Base-by-base conservation (phyloP, 345 rosid genomes). In the Rhizophora mangle region DNA sequence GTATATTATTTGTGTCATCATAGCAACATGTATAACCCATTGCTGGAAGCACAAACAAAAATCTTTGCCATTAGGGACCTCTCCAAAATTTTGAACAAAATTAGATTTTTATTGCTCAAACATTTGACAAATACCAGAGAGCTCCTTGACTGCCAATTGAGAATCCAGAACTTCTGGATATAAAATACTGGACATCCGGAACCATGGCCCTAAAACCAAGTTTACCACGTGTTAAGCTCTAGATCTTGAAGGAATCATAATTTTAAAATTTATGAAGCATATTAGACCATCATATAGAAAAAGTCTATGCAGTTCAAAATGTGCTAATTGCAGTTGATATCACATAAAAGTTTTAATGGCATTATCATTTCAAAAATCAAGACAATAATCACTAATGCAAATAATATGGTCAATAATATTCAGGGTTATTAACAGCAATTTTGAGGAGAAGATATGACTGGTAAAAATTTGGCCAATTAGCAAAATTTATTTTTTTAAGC, bases 181-280 rank as follows among this genome's bases (percentile, higher is more conserved):
- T 8, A 82, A 78, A 77, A 91, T 83, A 73, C 72, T 85, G 51
- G 93, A 85, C 75, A 88, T 51, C 75, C 88, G 88, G 63, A 94
- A 91, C 97, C 98, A 94, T 60, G 95, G 96, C 64, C 96, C 97
- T 91, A 77, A 65, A 73, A 51, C 63, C 76, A 72, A 22, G 70
- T 6, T 18, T 68, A 39, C 67, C 68, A 46, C 16, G 27, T 4
- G 10, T 16, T 57, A 64, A 20, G 18, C 34, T 56, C 60, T 27
- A 56, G 16, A 56, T 24, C 60, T 56, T 56, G 30, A 22, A 5
- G 30, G 49, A 43, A 43, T 43, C 5, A 43, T 43, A 43, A 11
- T 43, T 18, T 43, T 43, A 43, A 11, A 3, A 43, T 15, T 43
- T 43, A 43, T 43, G 16, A 43, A 43, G 49, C 49, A 43, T 43